phyloP scores from a whole-genome alignment of 352 stramenopile species.

The Phytophthora capsici region DNA sequence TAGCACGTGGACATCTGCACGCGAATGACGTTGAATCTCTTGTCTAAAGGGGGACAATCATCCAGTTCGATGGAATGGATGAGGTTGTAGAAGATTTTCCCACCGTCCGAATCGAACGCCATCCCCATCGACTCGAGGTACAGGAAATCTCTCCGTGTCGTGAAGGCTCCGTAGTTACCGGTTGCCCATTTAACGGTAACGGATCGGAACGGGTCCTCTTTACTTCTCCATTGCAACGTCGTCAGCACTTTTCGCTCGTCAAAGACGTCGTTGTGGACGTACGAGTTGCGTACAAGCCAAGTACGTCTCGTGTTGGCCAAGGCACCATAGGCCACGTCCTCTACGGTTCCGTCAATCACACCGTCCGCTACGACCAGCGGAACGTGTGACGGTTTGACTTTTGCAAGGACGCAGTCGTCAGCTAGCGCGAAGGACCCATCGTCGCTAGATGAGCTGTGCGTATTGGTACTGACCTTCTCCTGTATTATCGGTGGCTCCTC shows the following conservation, averaged over 20 bases:
- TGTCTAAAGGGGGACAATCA: conserved; percentile 28
- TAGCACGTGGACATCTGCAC: conserved; percentile 52
- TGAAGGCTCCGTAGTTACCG: conserved; percentile 37
- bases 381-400: conserved; percentile 32
- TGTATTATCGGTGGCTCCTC: conserved; percentile 6
- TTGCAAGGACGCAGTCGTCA: conserved; percentile 31
- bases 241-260: conserved; percentile 44
- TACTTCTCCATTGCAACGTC: conserved; percentile 37
- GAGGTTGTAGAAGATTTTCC: conserved; percentile 47
- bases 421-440: conserved; percentile 33
- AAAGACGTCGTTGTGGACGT: conserved; percentile 43
- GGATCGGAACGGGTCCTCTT: conserved; percentile 51
- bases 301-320: conserved; percentile 32
- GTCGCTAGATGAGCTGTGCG: conserved; percentile 42
- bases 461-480: conserved; percentile 34
- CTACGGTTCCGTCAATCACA: conserved; percentile 43
- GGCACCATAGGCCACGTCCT: conserved; percentile 41
- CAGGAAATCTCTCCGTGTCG: conserved; percentile 41
- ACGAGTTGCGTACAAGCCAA: conserved; percentile 40
- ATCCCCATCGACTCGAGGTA: conserved; percentile 52
- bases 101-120: conserved; percentile 38
- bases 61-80: conserved; percentile 48
- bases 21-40: conserved; percentile 41
- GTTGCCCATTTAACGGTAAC: conserved; percentile 47
- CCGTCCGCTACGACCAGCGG: conserved; percentile 40